Conservation (phyloP, 768 basidiomycete genomes). For the Amanita rimosa region DNA sequence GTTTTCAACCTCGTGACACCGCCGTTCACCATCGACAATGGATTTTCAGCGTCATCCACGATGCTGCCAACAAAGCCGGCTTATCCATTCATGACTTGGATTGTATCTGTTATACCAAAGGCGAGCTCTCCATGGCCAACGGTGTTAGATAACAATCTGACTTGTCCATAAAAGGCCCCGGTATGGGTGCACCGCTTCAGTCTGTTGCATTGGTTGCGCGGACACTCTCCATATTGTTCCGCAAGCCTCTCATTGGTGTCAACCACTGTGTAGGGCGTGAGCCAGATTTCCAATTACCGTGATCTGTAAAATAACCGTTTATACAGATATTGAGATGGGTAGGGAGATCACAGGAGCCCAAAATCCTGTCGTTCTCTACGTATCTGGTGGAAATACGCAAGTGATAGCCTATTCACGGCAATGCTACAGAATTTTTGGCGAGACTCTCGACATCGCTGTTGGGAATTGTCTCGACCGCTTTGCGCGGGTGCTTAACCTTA, state of each 20-base stretch:
- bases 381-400: conserved; percentile 98
- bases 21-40: conserved; percentile 94
- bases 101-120: conserved; percentile 97
- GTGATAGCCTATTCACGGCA: conserved; percentile 98
- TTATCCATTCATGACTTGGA: conserved; percentile 72
- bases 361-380: conserved; percentile 95
- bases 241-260: conserved; percentile 93
- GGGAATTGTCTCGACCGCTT: conserved; percentile 98
- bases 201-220: conserved; percentile 92
- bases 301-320: background rate
- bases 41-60: conserved; percentile 71
- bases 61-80: conserved; percentile 58
- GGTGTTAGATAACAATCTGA: background rate
- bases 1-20: conserved; percentile 92
- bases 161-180: conserved; percentile 58
- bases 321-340: conserved; percentile 95
- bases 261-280: conserved; percentile 98
- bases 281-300: conserved; percentile 17
- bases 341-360: conserved; percentile 88
- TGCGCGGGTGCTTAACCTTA: conserved; percentile 85
- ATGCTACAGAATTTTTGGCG: conserved; percentile 96
- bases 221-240: conserved; percentile 76
- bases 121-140: conserved; percentile 16
- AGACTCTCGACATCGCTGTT: conserved; percentile 98
- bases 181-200: conserved; percentile 96